These are phyloP conservation scores for Fusarium xylarioides DNA, from an alignment of 2,329 filamentous ascomycete genomes.

Conservation along the genomic window DNA sequence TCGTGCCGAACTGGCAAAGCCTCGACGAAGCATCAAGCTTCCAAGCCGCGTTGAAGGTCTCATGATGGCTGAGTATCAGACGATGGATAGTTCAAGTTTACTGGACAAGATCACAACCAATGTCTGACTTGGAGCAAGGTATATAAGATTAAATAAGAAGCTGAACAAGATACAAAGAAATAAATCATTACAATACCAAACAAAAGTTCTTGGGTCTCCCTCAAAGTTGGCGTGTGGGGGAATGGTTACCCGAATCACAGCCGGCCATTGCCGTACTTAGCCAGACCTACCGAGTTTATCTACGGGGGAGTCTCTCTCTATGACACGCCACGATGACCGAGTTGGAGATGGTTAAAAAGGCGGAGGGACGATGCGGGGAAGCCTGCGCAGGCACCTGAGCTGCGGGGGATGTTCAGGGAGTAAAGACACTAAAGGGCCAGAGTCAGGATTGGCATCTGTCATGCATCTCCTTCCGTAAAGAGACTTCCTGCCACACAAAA, in stretches of 20 bases:
- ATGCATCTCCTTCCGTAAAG: no score
- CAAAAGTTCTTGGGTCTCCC: neutral
- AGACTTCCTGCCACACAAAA: no score
- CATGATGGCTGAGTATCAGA: conserved; percentile 8
- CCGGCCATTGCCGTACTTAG: conserved; percentile 51
- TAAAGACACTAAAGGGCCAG: conserved; percentile 18
- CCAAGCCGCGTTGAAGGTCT: conserved; percentile 39
- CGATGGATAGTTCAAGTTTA: neutral
- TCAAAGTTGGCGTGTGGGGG: conserved; percentile 21
- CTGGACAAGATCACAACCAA: neutral
- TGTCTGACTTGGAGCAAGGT: neutral
- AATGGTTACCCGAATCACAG: conserved; percentile 43
- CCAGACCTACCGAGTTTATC: conserved; percentile 34
- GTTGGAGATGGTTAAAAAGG: conserved; percentile 12
- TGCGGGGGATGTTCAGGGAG: conserved; percentile 8
- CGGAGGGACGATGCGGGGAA: conserved; percentile 32
- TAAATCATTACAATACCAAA: neutral
- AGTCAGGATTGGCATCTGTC: no score
- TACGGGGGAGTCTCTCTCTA: neutral
- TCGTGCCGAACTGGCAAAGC: conserved; percentile 60
- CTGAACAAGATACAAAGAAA: neutral
- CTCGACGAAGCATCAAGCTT: conserved; percentile 52
- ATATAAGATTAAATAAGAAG: neutral
- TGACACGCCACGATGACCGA: neutral
- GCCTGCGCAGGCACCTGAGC: neutral